Conservation (phyloP, 495 filamentous ascomycete genomes). For the Jackrogersella minutella region DNA sequence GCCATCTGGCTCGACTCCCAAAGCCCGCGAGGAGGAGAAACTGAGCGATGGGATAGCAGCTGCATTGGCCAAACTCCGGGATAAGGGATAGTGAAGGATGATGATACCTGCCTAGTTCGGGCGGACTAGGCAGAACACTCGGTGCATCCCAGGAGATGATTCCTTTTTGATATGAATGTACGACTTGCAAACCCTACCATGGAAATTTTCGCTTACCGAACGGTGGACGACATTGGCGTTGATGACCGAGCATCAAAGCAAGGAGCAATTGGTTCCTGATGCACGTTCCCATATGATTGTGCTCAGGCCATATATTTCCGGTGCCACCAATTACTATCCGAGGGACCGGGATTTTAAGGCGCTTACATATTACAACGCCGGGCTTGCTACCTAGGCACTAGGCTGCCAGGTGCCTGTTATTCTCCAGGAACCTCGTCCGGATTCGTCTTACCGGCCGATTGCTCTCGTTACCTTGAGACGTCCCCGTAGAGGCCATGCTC, state of each 20-base stretch:
- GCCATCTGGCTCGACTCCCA: conserved; percentile 22
- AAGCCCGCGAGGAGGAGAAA: conserved; percentile 44
- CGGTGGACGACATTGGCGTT: conserved; percentile 3
- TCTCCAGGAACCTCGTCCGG: conserved; percentile 4
- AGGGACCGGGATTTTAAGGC: neutral
- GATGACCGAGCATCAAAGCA: conserved; percentile 8
- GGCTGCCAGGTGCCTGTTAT: too few relatives aligned
- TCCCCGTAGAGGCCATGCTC: neutral
- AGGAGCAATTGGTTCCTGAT: conserved; percentile 22
- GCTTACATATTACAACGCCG: neutral
- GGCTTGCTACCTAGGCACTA: neutral
- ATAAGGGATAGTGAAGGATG: conserved; percentile 51
- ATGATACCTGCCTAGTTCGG: conserved; percentile 35
- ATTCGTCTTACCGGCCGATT: too few relatives aligned
- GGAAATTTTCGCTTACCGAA: conserved; percentile 6
- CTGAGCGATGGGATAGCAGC: conserved; percentile 62
- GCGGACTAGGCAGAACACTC: conserved; percentile 12
- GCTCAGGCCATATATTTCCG: conserved; percentile 15
- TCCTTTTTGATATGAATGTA: conserved; percentile 2
- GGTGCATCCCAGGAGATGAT: conserved; percentile 19
- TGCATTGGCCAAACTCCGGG: conserved; percentile 59
- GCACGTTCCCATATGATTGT: conserved; percentile 30
- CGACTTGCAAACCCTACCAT: neutral
- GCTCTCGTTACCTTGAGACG: conserved; percentile 8
- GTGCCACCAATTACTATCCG: neutral